Evolutionary conservation across 805 yeast species (phyloP).

Genomic region (Suhomyces sp.): DNA sequence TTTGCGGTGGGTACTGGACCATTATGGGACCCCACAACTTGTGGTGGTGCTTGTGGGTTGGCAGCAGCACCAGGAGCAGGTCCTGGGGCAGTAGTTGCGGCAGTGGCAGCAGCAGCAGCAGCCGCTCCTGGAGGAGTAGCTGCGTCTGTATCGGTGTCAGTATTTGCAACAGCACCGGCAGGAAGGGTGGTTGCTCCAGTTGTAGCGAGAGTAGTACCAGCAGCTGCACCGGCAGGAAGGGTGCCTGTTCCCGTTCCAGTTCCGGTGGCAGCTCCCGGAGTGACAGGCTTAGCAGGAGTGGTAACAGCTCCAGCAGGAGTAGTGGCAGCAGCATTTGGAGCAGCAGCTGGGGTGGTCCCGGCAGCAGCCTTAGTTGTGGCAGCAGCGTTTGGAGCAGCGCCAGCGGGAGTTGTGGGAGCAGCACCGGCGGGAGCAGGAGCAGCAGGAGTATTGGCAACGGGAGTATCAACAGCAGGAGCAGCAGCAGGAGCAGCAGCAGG

Average conservation of each 20-base stretch:
- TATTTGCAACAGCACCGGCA: slow-evolving; percentile 10
- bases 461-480: slow-evolving; percentile 18
- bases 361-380: slow-evolving; percentile 15
- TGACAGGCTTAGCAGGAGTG: slow-evolving; percentile 13
- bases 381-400: slow-evolving; percentile 15
- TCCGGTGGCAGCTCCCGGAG: slow-evolving; percentile 9
- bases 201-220: slow-evolving; percentile 12
- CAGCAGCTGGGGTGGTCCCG: slow-evolving; percentile 8
- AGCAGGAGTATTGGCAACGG: slow-evolving; percentile 17
- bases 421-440: slow-evolving; percentile 18
- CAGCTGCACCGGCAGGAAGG: slow-evolving; percentile 8
- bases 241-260: slow-evolving; percentile 10
- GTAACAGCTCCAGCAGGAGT: slow-evolving; percentile 15
- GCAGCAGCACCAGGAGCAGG: slow-evolving; percentile 8
- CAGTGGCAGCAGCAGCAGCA: slow-evolving; percentile 13
- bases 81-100: slow-evolving; percentile 13
- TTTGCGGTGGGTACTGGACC: slow-evolving; percentile 18
- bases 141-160: slow-evolving; percentile 13
- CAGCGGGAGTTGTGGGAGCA: slow-evolving; percentile 13
- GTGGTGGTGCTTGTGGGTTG: slow-evolving; percentile 6
- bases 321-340: slow-evolving; percentile 12
- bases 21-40: slow-evolving; percentile 9
- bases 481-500: slow-evolving; percentile 17
- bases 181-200: slow-evolving; percentile 17
- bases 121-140: slow-evolving; percentile 14